Evolutionary conservation across 208 protist genomes (phyloP), one percentile per base, ranked within the genome.

Genomic region (Acanthamoeba lenticulata): DNA sequence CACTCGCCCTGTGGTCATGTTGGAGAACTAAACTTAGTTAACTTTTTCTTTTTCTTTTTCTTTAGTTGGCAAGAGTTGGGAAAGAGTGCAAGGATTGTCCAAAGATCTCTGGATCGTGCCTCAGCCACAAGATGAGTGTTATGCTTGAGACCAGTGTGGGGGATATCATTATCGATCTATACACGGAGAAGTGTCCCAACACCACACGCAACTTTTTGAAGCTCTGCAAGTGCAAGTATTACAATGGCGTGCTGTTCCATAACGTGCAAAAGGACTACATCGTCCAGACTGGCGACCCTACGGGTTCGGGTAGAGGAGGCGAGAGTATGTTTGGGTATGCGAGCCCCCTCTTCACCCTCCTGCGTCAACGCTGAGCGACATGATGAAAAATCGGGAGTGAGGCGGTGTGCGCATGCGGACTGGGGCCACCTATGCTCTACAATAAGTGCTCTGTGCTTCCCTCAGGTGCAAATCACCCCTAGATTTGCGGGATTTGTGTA

Each of bases 171-270:
- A 97, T 99, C 29, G 98, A 99, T 94, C 90, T 99, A 32, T 97
- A 97, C 90, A 62, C 49, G 13, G 97, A 99, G 17, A 74, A 98
- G 38, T 97, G 95, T 72, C 98, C 98, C 24, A 94, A 81, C 21
- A 72, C 98, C 1, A 96, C 91, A 49, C 94, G 95, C 40, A 99
- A 99, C 90, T 99, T 99, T 86, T 92, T 99, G 32, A 99, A 98
- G 85, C 96, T 99, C 67, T 99, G 98, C 95, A 99, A 99, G 95
- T 94, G 99, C 45, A 99, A 99, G 95, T 99, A 99, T 95, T 99
- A 99, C 96, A 99, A 99, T 89, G 94, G 96, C 52, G 97, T 94
- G 79, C 32, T 98, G 34, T 98, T 99, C 92, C 95, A 98, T 93
- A 97, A 97, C 74, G 96, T 99, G 17, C 94, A 98, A 49, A 96